phyloP scores from a whole-genome alignment of 176 grass and related monocot genomes.

The Typha latifolia region DNA sequence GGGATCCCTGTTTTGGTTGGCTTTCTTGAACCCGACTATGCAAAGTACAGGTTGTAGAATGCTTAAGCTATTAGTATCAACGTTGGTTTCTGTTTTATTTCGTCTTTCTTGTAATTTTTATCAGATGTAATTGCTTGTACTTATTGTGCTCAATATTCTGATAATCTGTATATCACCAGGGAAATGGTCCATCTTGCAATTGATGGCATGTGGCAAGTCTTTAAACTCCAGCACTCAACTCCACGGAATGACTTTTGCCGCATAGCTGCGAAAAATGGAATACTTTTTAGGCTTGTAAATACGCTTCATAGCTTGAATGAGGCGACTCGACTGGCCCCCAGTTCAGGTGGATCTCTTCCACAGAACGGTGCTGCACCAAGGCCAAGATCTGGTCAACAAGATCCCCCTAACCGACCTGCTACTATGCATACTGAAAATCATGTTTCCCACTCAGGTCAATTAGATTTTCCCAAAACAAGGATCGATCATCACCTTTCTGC shows the following conservation, averaged over 20 bases:
- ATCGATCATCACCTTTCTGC: conserved; percentile 51
- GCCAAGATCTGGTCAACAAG: conserved; percentile 65
- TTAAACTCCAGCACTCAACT: conserved; percentile 85
- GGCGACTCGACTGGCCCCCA: conserved; percentile 71
- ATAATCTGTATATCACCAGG: conserved; percentile 46
- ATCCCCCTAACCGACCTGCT: conserved; percentile 23
- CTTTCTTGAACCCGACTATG: conserved; percentile 97
- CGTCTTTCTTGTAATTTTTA: background rate
- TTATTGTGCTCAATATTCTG: conserved; percentile 12
- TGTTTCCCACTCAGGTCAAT: no score
- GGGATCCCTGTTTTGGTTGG: conserved; percentile 94
- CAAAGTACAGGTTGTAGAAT: conserved; percentile 67
- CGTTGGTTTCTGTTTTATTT: conserved; percentile 4
- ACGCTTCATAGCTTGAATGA: conserved; percentile 97
- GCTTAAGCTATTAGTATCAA: conserved; percentile 7
- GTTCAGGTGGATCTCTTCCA: conserved; percentile 55
- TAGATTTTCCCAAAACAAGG: conserved; percentile 37
- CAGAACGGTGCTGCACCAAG: conserved; percentile 72
- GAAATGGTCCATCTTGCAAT: conserved; percentile 97
- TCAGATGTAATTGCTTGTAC: conserved; percentile 10
- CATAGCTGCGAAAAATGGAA: conserved; percentile 93
- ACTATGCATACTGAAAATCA: no score
- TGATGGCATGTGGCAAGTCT: conserved; percentile 97
- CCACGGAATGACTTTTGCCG: conserved; percentile 85
- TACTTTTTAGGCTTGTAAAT: conserved; percentile 78